Conservation (phyloP, 1,284 basidiomycete species). For the Leccinum fallax region DNA sequence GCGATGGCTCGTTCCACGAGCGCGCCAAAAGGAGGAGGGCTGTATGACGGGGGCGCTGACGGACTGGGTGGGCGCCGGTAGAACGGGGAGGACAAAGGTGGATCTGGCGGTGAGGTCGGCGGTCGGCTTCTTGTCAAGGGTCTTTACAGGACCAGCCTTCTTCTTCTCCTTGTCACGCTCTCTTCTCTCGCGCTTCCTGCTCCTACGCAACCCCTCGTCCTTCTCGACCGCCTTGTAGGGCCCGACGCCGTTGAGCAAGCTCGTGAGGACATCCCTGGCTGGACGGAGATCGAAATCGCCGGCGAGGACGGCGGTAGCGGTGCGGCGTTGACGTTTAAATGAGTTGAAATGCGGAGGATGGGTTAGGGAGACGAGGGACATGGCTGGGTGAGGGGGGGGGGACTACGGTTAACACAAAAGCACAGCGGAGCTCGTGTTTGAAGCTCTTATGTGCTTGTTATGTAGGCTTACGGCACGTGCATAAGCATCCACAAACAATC, state of each 20-base stretch:
- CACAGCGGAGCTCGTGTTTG: conserved; percentile 38
- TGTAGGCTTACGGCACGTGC: conserved; percentile 38
- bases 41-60: conserved; percentile 30
- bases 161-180: conserved; percentile 48
- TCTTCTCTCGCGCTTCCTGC: conserved; percentile 54
- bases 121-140: conserved; percentile 28
- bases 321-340: conserved; percentile 60
- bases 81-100: conserved; percentile 29
- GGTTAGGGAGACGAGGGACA: conserved; percentile 40
- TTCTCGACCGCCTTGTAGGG: conserved; percentile 63
- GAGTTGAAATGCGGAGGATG: conserved; percentile 33
- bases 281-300: conserved; percentile 70
- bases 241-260: conserved; percentile 71
- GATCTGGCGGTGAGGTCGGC: conserved; percentile 20
- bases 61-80: conserved; percentile 25
- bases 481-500: conserved; percentile 39
- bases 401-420: conserved; percentile 23
- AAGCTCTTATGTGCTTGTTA: conserved; percentile 39
- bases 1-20: conserved; percentile 61
- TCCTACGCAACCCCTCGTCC: conserved; percentile 52
- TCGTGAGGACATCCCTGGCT: conserved; percentile 72
- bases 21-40: conserved; percentile 59
- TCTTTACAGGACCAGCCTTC: conserved; percentile 18
- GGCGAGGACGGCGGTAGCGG: conserved; percentile 71
- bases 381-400: conserved; percentile 15